A percentile compares a stretch with the other conserved stretches of the same genome.
Evolutionary conservation across 352 stramenopile species (phyloP).

Genomic region (Plasmopara viticola): DNA sequence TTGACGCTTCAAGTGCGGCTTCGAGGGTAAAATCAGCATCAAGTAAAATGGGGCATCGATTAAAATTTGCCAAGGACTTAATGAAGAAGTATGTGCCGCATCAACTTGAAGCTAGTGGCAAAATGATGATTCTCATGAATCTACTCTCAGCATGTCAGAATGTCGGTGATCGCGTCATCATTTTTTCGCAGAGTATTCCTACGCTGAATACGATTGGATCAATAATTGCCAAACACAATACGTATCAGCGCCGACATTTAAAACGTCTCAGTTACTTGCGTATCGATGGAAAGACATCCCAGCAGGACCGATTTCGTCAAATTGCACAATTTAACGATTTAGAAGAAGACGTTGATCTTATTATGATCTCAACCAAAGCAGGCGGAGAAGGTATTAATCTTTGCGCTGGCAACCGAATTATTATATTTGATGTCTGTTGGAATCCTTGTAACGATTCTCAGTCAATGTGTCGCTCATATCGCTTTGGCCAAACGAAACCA

Average conservation of each 20-base stretch:
- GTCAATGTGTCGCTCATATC: conserved; percentile 91
- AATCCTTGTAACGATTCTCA: conserved; percentile 89
- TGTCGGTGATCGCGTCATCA: conserved; percentile 77
- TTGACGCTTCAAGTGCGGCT: conserved; percentile 15
- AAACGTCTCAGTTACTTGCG: conserved; percentile 61
- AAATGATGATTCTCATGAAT: conserved; percentile 85
- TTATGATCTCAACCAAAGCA: conserved; percentile 86
- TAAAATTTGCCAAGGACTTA: conserved; percentile 66
- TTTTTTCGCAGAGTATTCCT: conserved; percentile 87
- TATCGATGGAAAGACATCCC: conserved; percentile 77
- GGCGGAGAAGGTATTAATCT: conserved; percentile 87
- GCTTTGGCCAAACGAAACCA: conserved; percentile 87
- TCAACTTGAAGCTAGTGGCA: conserved; percentile 67
- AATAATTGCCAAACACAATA: conserved; percentile 66
- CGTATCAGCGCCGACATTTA: conserved; percentile 32
- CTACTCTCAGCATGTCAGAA: conserved; percentile 61
- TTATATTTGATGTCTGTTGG: conserved; percentile 91
- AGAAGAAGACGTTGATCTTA: conserved; percentile 74
- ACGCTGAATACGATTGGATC: conserved; percentile 75
- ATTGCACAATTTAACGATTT: conserved; percentile 81
- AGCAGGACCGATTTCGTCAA: conserved; percentile 71
- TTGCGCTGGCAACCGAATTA: conserved; percentile 82
- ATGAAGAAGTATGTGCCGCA: conserved; percentile 48
- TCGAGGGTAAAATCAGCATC: neutral
- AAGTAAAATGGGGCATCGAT: conserved; percentile 33